Conservation (phyloP, 495 filamentous ascomycete genomes). For the Chaetomium tenue region DNA sequence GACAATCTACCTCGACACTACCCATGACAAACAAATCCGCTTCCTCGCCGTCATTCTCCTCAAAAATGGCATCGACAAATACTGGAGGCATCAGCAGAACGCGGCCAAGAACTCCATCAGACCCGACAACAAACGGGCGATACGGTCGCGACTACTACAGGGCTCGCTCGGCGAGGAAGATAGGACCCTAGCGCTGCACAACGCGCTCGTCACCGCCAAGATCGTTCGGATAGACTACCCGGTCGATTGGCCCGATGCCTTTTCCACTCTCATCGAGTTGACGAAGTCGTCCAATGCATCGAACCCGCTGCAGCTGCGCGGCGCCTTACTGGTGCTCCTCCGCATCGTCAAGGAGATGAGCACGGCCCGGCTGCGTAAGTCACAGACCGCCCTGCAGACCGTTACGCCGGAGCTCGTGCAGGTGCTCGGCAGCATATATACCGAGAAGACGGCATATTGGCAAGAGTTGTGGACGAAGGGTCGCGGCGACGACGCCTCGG, state of each 20-base stretch:
- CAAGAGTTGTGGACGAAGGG: slow-evolving; percentile 53
- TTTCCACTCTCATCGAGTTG: slow-evolving; percentile 58
- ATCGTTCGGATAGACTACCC: slow-evolving; percentile 87
- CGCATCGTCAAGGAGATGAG: slow-evolving; percentile 87
- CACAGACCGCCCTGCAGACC: slow-evolving; percentile 67
- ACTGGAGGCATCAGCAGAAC: slow-evolving; percentile 68
- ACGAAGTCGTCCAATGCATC: slow-evolving; percentile 51
- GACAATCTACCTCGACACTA: slow-evolving; percentile 75
- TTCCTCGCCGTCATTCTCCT: slow-evolving; percentile 90
- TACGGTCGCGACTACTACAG: slow-evolving; percentile 69
- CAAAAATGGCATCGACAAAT: slow-evolving; percentile 93
- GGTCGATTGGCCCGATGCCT: slow-evolving; percentile 67
- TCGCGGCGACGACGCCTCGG: slow-evolving; percentile 53
- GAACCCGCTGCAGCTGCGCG: slow-evolving; percentile 57
- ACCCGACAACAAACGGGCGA: slow-evolving; percentile 69
- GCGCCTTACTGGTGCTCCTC: slow-evolving; percentile 72
- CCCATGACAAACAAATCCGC: slow-evolving; percentile 69
- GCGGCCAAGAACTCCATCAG: slow-evolving; percentile 66
- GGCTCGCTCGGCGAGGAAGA: slow-evolving; percentile 72
- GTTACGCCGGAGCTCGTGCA: slow-evolving; percentile 78
- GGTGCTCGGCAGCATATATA: slow-evolving; percentile 72
- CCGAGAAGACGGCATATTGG: slow-evolving; percentile 71
- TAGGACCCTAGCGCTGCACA: slow-evolving; percentile 72
- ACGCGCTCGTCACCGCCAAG: slow-evolving; percentile 83
- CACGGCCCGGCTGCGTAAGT: slow-evolving; percentile 68